Evolutionary conservation across 1,139 yeast genomes (phyloP).

Genomic region (Taphrina betulina): DNA sequence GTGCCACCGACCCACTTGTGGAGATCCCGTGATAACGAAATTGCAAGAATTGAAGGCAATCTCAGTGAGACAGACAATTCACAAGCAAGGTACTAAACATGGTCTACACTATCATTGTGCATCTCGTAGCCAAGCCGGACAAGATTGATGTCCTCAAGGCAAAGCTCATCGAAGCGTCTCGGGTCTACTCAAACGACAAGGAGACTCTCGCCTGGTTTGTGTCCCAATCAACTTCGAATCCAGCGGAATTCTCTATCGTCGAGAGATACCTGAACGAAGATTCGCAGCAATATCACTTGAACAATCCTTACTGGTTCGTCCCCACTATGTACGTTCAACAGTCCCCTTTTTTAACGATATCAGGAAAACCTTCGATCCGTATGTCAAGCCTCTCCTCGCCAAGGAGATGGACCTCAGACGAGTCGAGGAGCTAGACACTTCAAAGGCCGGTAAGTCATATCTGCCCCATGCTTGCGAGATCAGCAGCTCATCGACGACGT

Average conservation of each 20-base stretch:
- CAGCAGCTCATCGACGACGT: no score
- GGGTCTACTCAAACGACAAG: slow-evolving; percentile 19
- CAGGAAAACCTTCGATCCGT: slow-evolving; percentile 31
- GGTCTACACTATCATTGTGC: slow-evolving; percentile 33
- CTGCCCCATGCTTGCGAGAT: no score
- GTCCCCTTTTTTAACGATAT: no score
- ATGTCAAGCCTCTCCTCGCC: slow-evolving; percentile 25
- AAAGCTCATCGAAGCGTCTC: slow-evolving; percentile 25
- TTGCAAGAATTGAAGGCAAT: no score
- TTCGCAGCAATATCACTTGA: slow-evolving; percentile 28
- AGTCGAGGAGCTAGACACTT: slow-evolving; percentile 27
- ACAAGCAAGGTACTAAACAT: background rate
- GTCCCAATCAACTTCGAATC: slow-evolving; percentile 10
- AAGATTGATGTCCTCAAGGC: slow-evolving; percentile 19
- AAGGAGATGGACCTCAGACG: slow-evolving; percentile 28
- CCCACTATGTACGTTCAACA: no score
- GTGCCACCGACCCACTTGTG: no score
- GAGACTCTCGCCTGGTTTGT: slow-evolving; percentile 28
- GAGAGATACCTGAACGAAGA: slow-evolving; percentile 20
- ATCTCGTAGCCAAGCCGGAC: slow-evolving; percentile 20
- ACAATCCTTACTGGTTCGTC: slow-evolving; percentile 30
- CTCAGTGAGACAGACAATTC: no score
- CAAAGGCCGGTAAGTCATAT: slow-evolving; percentile 15
- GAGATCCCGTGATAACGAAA: no score
- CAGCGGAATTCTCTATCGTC: slow-evolving; percentile 26